Conservation (phyloP, 2,329 filamentous ascomycete species). For the Madurella fahalii region DNA sequence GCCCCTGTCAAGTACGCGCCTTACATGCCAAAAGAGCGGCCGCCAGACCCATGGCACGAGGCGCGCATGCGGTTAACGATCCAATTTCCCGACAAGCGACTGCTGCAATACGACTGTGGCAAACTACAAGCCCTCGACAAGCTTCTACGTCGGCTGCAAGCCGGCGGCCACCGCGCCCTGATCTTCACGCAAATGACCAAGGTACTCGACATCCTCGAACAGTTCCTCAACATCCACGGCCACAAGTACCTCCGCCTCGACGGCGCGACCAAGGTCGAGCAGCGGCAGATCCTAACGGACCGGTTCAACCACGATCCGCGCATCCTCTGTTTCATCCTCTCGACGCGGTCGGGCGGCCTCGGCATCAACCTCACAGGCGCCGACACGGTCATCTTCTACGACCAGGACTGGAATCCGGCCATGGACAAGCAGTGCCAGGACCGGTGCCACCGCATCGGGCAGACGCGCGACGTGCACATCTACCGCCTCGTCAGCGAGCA, state of each 20-base stretch:
- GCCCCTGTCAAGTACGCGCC: slow-evolving; percentile 52
- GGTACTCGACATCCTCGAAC: slow-evolving; percentile 93
- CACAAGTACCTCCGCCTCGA: slow-evolving; percentile 95
- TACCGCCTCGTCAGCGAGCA: slow-evolving; percentile 91
- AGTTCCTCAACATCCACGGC: slow-evolving; percentile 95
- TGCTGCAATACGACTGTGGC: slow-evolving; percentile 97
- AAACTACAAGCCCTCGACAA: slow-evolving; percentile 89
- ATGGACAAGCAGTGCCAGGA: slow-evolving; percentile 99
- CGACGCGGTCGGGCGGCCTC: slow-evolving; percentile 86
- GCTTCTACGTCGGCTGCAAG: slow-evolving; percentile 79
- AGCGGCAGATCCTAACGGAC: slow-evolving; percentile 90
- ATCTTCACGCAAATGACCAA: slow-evolving; percentile 99
- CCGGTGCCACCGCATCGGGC: slow-evolving; percentile 91
- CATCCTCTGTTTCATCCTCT: slow-evolving; percentile 93
- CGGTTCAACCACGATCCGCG: slow-evolving; percentile 93
- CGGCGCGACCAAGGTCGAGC: slow-evolving; percentile 93
- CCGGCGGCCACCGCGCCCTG: slow-evolving; percentile 84
- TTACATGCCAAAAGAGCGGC: slow-evolving; percentile 53
- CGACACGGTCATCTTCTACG: slow-evolving; percentile 98
- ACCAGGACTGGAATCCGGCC: slow-evolving; percentile 98
- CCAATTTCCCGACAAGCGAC: slow-evolving; percentile 90
- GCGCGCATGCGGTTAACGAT: slow-evolving; percentile 89
- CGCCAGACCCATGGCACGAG: slow-evolving; percentile 84
- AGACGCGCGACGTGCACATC: slow-evolving; percentile 96
- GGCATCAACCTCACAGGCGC: slow-evolving; percentile 96